Evolutionary conservation across 768 basidiomycete genomes (phyloP).

Genomic region (Xerocomus spinulosus): DNA sequence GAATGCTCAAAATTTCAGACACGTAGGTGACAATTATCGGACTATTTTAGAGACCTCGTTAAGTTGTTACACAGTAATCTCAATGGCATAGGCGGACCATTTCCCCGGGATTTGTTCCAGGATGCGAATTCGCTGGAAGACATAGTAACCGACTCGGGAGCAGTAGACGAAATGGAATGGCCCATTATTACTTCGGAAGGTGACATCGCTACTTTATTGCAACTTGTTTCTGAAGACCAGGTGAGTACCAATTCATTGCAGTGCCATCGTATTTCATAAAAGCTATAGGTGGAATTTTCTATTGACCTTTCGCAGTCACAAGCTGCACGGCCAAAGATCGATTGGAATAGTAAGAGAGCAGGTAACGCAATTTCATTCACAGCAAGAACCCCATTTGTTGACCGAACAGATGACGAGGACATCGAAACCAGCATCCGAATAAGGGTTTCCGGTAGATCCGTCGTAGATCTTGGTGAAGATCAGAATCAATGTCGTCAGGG

Average conservation of each 20-base stretch:
- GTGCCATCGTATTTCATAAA: neutral
- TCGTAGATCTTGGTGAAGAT: conserved; percentile 13
- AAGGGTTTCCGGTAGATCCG: conserved; percentile 30
- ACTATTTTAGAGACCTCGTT: neutral
- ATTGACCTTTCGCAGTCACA: conserved; percentile 63
- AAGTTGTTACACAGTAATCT: conserved; percentile 48
- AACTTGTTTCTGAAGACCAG: conserved; percentile 79
- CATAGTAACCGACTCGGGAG: conserved; percentile 42
- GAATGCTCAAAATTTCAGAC: conserved; percentile 75
- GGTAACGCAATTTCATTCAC: conserved; percentile 39
- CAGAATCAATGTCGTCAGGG: conserved; percentile 10
- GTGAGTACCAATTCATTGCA: conserved; percentile 33
- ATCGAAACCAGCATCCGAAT: conserved; percentile 66
- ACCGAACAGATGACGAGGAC: conserved; percentile 68
- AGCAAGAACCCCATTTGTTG: conserved; percentile 4
- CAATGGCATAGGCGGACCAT: conserved; percentile 58
- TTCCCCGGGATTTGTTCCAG: conserved; percentile 61
- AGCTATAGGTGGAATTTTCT: conserved; percentile 59
- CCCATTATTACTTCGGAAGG: conserved; percentile 75
- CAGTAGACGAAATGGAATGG: conserved; percentile 69
- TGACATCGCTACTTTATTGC: conserved; percentile 69
- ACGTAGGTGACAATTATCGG: conserved; percentile 33
- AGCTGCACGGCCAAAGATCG: conserved; percentile 50
- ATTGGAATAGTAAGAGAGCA: conserved; percentile 89
- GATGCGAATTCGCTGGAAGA: conserved; percentile 68